Evolutionary conservation across 176 grass and related monocot genomes (phyloP), one percentile per base, ranked within the genome.

Genomic region (Otatea glauca): DNA sequence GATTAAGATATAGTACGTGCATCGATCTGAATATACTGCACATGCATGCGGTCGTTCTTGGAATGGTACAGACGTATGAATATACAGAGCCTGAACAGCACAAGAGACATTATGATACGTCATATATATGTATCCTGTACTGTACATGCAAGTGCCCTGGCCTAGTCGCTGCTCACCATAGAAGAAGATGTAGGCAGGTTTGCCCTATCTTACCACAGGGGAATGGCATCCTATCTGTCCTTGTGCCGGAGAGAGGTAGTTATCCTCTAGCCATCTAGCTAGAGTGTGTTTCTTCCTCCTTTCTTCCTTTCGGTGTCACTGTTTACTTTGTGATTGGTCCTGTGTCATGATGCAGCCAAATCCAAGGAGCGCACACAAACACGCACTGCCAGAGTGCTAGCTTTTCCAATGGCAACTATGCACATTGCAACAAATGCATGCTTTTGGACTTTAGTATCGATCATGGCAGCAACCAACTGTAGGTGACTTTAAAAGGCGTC

Each of bases 331-430:
- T 10, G 50, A 29, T 58, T 43, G 35, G 45, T 8, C 64, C 78
- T 13, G 68, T 42, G 68, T 77, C 68, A 70, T 51, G 72, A 88
- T 82, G 79, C 64, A 25, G 72, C 82, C 85, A 87, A 68, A 60
- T 82, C 85, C 69, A 27, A 9, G 5, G n/a, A 39, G 58, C 41
- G 4, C 4, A 4, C 29, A 17, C 35, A 1, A 5, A 0, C 17
- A 23, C 3, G 12, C 10, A 12, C 44, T 45, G 44, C 9, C 0
- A 12, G 20, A 27, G 7, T 25, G 65, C 65, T 39, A 44, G 51
- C 51, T 71, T 82, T 61, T 29, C 41, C 38, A 0, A 43, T 82
- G 79, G 66, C 51, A n/a, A 32, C 58, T 34, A 47, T 0, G 56
- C 76, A 44, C 7, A 23, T 62, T 25, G 59, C 69, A 49, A 7